These are phyloP conservation scores for Pleurotus salmoneostramineus DNA, from an alignment of 768 basidiomycete genomes.

Conservation along the genomic window DNA sequence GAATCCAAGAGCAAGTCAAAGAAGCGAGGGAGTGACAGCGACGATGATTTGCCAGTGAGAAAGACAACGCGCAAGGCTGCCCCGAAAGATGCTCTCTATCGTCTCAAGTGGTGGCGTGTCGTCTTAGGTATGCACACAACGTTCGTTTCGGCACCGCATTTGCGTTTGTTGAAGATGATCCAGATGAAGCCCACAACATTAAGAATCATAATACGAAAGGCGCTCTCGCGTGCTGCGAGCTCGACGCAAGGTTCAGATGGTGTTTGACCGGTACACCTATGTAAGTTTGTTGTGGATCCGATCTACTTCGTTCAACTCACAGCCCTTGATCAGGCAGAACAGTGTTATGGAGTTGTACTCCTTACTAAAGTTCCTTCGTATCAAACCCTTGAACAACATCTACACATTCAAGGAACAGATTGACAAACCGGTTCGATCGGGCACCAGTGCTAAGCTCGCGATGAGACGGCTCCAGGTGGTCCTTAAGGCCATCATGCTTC, in stretches of 20 bases:
- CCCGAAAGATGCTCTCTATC: constrained; percentile 65
- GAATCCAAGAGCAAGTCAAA: constrained; percentile 46
- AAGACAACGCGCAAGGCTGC: constrained; percentile 35
- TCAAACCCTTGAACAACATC: constrained; percentile 81
- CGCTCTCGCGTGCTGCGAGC: constrained; percentile 71
- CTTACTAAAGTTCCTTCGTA: constrained; percentile 82
- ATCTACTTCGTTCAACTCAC: constrained; percentile 29
- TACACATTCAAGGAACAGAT: constrained; percentile 76
- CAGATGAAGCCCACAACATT: constrained; percentile 94
- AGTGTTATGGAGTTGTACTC: constrained; percentile 87
- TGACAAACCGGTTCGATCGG: constrained; percentile 73
- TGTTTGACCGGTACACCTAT: constrained; percentile 84
- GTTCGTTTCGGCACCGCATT: neutral
- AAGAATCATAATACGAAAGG: constrained; percentile 81
- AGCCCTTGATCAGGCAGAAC: constrained; percentile 62
- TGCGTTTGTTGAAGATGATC: neutral
- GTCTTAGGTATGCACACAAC: constrained; percentile 63
- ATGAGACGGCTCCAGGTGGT: constrained; percentile 87
- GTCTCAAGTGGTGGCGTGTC: constrained; percentile 78
- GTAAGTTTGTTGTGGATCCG: constrained; percentile 28
- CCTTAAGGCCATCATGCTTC: constrained; percentile 83
- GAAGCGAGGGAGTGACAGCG: constrained; percentile 30
- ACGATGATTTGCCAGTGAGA: constrained; percentile 22
- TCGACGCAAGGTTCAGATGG: constrained; percentile 83
- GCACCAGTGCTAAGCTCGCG: constrained; percentile 52